A percentile compares a stretch with the other conserved stretches of the same genome.
phyloP scores from a whole-genome alignment of 345 rosid genomes.

The Melaleuca alternifolia region DNA sequence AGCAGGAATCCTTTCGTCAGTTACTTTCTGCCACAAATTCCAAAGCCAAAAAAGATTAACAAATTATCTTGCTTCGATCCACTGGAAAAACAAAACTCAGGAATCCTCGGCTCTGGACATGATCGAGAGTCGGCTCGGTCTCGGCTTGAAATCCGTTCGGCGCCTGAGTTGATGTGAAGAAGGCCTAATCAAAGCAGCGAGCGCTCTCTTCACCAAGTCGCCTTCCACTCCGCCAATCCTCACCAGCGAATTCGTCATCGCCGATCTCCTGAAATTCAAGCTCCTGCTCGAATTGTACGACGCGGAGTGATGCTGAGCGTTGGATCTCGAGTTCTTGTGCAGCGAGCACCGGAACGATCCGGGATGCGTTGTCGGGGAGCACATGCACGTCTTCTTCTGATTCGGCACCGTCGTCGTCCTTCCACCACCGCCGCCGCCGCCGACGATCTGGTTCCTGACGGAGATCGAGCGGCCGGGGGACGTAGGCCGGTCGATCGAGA shows the following conservation, averaged over 20 bases:
- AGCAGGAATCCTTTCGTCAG: background rate
- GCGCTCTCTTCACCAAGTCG: slow-evolving; percentile 47
- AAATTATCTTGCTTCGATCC: background rate
- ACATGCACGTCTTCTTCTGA: slow-evolving; percentile 32
- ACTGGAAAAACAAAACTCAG: background rate
- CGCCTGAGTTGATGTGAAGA: slow-evolving; percentile 52
- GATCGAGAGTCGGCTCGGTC: slow-evolving; percentile 35
- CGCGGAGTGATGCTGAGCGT: background rate
- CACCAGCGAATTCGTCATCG: slow-evolving; percentile 53
- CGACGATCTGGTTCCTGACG: slow-evolving; percentile 4
- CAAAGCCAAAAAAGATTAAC: background rate
- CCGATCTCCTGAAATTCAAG: slow-evolving; percentile 37
- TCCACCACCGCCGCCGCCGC: slow-evolving; percentile 4
- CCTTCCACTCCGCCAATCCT: slow-evolving; percentile 64
- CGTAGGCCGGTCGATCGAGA: slow-evolving; percentile 23
- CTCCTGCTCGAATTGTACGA: slow-evolving; percentile 16
- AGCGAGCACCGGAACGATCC: slow-evolving; percentile 46
- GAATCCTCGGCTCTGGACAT: slow-evolving; percentile 26
- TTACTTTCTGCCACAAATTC: background rate
- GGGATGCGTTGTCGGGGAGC: slow-evolving; percentile 44
- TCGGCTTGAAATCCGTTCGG: slow-evolving; percentile 28
- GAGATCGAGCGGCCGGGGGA: slow-evolving; percentile 26
- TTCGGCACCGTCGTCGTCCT: background rate
- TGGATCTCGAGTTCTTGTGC: slow-evolving; percentile 17
- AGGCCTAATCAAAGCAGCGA: slow-evolving; percentile 46